Evolutionary conservation across 2,329 filamentous ascomycete species (phyloP).

Genomic region (Periconia sp.): DNA sequence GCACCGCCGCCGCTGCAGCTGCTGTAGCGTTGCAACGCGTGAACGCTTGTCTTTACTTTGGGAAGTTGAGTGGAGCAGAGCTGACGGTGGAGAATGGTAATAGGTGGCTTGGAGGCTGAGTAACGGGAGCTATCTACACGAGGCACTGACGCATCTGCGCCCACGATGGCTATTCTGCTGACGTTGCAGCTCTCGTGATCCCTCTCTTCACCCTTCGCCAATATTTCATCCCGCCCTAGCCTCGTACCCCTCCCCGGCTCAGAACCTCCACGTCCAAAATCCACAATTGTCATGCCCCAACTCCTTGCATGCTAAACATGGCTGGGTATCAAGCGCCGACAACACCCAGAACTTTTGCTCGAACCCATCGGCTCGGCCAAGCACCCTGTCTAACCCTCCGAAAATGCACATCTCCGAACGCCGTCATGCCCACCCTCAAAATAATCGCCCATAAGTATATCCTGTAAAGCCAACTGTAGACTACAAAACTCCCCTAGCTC

Average conservation of each 20-base stretch:
- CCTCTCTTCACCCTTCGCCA: background rate
- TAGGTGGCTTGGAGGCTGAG: slow-evolving; percentile 9
- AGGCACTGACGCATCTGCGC: background rate
- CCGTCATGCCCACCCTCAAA: too few relatives aligned
- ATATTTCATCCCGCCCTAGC: background rate
- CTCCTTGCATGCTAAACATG: background rate
- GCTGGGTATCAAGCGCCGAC: background rate
- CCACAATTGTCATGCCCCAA: background rate
- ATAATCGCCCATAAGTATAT: too few relatives aligned
- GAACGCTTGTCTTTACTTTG: too few relatives aligned
- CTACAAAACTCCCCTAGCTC: too few relatives aligned
- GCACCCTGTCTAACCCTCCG: slow-evolving; percentile 1
- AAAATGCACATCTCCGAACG: slow-evolving; percentile 3
- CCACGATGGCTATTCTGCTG: slow-evolving; percentile 1
- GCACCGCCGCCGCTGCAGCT: too few relatives aligned
- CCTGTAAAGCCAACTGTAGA: too few relatives aligned
- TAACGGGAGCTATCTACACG: slow-evolving; percentile 4
- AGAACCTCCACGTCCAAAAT: background rate
- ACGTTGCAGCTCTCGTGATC: background rate
- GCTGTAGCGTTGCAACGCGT: too few relatives aligned
- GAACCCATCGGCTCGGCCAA: too few relatives aligned
- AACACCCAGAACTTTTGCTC: too few relatives aligned
- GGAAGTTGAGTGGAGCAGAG: too few relatives aligned
- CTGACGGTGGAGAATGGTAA: slow-evolving; percentile 6
- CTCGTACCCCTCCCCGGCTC: background rate